phyloP scores from a whole-genome alignment of 2,329 filamentous ascomycete genomes.

The Colletotrichum magnum region DNA sequence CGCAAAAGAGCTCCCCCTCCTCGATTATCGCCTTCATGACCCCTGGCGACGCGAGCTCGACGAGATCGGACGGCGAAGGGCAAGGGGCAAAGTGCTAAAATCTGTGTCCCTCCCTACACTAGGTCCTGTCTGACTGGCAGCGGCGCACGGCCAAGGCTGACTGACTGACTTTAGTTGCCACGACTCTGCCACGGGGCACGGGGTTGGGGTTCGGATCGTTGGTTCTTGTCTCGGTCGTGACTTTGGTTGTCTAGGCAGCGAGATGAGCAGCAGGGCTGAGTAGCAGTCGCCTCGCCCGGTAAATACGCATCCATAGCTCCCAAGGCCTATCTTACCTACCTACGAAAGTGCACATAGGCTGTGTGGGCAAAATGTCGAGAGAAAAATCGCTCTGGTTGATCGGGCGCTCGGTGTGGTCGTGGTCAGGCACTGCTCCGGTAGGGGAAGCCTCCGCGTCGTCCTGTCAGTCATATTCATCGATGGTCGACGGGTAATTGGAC shows the following conservation, averaged over 20 bases:
- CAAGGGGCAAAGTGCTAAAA: conserved; percentile 1
- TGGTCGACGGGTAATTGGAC: conserved; percentile 17
- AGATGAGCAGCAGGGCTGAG: conserved; percentile 26
- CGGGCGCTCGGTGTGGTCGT: conserved; percentile 26
- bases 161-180: not conserved
- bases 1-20: conserved; percentile 1
- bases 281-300: not conserved
- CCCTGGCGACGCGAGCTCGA: conserved; percentile 8
- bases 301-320: too few species aligned
- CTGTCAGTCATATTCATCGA: conserved; percentile 6
- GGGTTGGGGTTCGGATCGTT: conserved; percentile 2
- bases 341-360: too few species aligned
- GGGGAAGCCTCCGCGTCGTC: not conserved
- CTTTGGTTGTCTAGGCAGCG: conserved; percentile 33
- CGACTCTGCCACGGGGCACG: not conserved
- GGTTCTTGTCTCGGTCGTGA: not conserved
- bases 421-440: not conserved
- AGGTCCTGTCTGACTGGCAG: not conserved
- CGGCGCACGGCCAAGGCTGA: conserved; percentile 24
- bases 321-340: too few species aligned
- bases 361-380: not conserved
- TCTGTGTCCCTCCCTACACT: conserved; percentile 1
- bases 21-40: conserved; percentile 16
- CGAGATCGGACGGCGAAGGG: conserved; percentile 30
- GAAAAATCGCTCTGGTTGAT: conserved; percentile 9